Base-by-base conservation (phyloP, 345 rosid genomes). In the Lepidium didymum region DNA sequence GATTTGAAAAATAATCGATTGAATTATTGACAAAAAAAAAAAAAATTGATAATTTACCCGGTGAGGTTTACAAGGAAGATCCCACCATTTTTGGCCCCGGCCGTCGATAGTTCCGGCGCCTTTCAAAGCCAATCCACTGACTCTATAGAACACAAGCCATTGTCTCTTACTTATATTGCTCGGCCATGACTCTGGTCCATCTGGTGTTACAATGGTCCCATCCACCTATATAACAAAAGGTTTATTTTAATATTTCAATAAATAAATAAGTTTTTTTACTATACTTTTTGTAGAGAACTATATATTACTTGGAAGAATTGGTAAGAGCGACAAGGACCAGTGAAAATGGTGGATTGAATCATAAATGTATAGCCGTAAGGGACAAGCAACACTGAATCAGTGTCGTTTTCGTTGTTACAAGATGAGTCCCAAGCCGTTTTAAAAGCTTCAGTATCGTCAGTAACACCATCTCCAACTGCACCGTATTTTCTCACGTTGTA, bases 21-120 rank as follows among this genome's bases (percentile, higher is more conserved):
- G 2, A 19, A 19, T 19, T 19, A 19, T 19, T 1, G 21, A 19
- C 1, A 19, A 19, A 19, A 2, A 19, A 19, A 19, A 19, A 19
- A 19, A 19, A 19, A 19, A 19, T 1, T 19, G 21, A 2, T 19
- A 13, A 11, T 14, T 74, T 78, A 92, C 98, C 86, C 81, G 84
- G 86, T 95, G 99, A 37, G 97, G 96, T 82, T 95, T 95, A 74
- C 99, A 95, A 51, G 99, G 97, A 69, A 95, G 97, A 79, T 95
- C 87, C 99, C 99, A 95, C 99, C 99, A 95, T 80, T 91, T 89
- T 62, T 87, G 80, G 68, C 99, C 99, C 77, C 86, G 81, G 51
- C 96, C 97, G 58, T 95, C 83, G 46, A 95, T 86, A 8, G 72
- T 72, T 49, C 99, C 96, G n/a, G 90, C 85, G 8, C 99, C 99